Base-by-base conservation (phyloP, 2,329 filamentous ascomycete species). In the Claviceps sorghi region DNA sequence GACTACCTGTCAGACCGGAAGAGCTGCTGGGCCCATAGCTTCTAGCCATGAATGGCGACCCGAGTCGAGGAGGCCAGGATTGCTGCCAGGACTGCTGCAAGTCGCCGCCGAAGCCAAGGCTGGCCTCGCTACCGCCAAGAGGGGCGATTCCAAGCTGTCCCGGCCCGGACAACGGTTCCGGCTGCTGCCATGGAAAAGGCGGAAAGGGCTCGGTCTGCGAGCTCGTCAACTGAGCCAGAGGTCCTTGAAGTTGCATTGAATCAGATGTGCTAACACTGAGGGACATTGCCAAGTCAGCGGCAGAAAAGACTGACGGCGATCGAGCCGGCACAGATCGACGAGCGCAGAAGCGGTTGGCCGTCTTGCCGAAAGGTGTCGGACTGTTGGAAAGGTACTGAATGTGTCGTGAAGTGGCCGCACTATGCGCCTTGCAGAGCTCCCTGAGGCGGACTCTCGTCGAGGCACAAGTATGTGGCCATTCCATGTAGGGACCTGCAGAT, bases 1-100 rank as follows among this genome's bases (percentile, higher is more conserved):
- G 62, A 43, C 65, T 67, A 8, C 69, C 69, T 3, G 67, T 67
- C 7, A 79, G 63, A 0, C 72, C 70, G 19, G 65, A 69, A 4
- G 79, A 80, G 13, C 78, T 79, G 63, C 76, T 82, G 1, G 79
- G 80, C 0, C 80, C 80, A 57, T 83, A 83, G 57, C 78, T 83
- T 55, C 70, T 75, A 34, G 77, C 72, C 21, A 70, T 66, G 54
- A 82, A 80, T 0, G 78, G 77, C 3, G 78, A 80, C 1, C 72
- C 76, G 3, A 79, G 69, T 3, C 72, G 70, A 21, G 36, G 48
- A 11, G 63, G 61, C 46, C 64, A 38, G 13, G 36, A 29, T 38
- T 49, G 51, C 49, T 46, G 48, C 38, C 64, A 38, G 13, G 36
- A 29, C 41, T 49, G 51, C 49, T 46, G 48, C 38, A 42, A 32